Base-by-base conservation (phyloP, 2,329 filamentous ascomycete genomes). In the Leptographium procerum region DNA sequence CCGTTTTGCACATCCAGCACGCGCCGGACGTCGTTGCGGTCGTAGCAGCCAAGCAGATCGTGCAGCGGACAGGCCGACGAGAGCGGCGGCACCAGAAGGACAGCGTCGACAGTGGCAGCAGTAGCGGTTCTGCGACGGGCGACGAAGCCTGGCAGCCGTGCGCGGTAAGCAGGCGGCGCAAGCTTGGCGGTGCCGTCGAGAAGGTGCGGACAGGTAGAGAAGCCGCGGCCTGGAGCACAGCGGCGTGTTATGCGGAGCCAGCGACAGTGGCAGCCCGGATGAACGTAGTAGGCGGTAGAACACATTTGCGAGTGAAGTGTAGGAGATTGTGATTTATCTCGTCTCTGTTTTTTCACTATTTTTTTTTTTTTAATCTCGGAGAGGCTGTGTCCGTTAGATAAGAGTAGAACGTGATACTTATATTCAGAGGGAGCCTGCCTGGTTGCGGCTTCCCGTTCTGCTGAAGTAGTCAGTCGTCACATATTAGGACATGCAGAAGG, bases 201-300 rank as follows among this genome's bases (percentile, higher is more conserved):
- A 62, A 81, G 77, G 43, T 58, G 61, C 0, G 68, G 65, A 67
- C 80, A 83, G 31, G 69, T 77, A 60, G 67, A 68, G 69, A 83
- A 82, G 60, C 79, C 78, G 67, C 72, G 72, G 14, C 74, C 74
- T 0, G 77, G 76, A 4, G 65, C 71, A 69, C 80, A 83, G 7
- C 76, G 73, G 51, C 68, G 61, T 4, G 67, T 68, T 64, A 83
- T 72, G 60, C 73, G 66, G 48, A 77, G 72, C 80, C 80, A 83
- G 63, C 71, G 73, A 71, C 81, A 80, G 13, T 70, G 69, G 73
- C 80, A 83, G 60, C 63, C 64, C 55, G 73, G 74, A 67, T 79
- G 75, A 59, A 71, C 70, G 68, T 74, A 79, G 67, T 77, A 75
- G 29, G 69, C 73, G n/a, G 75, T 71, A 22, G 65, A 63, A 66